Evolutionary conservation across 2,329 filamentous ascomycete species (phyloP).

Genomic region (Trichocomaceae sp.): DNA sequence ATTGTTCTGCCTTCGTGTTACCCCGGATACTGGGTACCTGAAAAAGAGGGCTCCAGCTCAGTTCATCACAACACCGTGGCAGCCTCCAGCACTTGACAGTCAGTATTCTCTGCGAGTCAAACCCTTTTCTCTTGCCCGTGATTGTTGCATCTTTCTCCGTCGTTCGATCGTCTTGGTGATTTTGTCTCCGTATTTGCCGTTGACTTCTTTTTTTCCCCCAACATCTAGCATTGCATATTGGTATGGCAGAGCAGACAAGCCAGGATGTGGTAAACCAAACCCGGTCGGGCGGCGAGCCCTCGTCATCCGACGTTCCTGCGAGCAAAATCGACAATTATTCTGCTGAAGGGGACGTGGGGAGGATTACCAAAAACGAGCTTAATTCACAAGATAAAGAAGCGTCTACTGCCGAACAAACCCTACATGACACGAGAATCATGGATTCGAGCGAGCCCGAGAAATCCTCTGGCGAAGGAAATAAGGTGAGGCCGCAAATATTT

Average conservation of each 20-base stretch:
- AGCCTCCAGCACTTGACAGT: slow-evolving; percentile 38
- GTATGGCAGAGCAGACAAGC: slow-evolving; percentile 66
- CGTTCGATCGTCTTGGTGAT: neutral
- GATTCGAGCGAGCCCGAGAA: slow-evolving; percentile 22
- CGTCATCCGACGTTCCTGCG: slow-evolving; percentile 61
- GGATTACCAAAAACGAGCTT: slow-evolving; percentile 36
- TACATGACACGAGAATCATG: slow-evolving; percentile 19
- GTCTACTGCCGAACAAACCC: slow-evolving; percentile 20
- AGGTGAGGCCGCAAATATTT: slow-evolving; percentile 25
- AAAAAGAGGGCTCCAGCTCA: slow-evolving; percentile 8
- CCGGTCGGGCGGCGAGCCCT: slow-evolving; percentile 58
- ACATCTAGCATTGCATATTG: slow-evolving; percentile 49
- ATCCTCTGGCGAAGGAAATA: slow-evolving; percentile 20
- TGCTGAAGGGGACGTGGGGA: slow-evolving; percentile 46
- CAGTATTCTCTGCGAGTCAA: slow-evolving; percentile 23
- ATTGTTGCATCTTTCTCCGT: neutral
- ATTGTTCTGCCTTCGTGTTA: slow-evolving; percentile 2
- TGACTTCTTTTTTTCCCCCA: neutral
- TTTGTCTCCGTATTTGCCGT: neutral
- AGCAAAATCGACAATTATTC: slow-evolving; percentile 48
- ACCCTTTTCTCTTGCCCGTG: neutral
- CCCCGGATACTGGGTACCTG: slow-evolving; percentile 4
- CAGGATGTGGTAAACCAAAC: slow-evolving; percentile 67
- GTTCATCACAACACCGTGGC: slow-evolving; percentile 35
- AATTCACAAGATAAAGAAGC: slow-evolving; percentile 25